Base-by-base conservation (phyloP, 2,329 filamentous ascomycete genomes). In the Pyricularia pennisetigena region DNA sequence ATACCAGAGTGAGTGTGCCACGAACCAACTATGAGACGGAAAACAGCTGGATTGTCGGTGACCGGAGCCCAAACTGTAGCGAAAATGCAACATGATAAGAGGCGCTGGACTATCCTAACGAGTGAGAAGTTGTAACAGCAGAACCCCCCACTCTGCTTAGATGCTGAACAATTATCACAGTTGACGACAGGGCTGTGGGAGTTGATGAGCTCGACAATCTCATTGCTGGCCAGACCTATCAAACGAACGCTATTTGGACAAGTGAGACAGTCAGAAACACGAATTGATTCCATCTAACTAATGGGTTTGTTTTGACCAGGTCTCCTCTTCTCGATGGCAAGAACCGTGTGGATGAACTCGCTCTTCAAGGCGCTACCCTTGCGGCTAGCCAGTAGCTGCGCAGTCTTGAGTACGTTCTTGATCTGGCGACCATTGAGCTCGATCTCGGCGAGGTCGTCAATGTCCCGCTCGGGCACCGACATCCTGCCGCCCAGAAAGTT, bases 371-470 rank as follows among this genome's bases (percentile, higher is more conserved):
- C 75, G 54, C 74, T 75, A 68, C 75, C 76, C 71, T 79, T 78
- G 68, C 76, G 74, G 3, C 75, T 74, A 4, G 71, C 72, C 64
- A 74, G 72, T 68, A 75, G 71, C 66, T 73, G 73, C 67, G 77
- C 77, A 26, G 76, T 74, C 73, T 79, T 78, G 57, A 78, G 73
- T 9, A 77, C 74, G 68, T 79, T 77, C 71, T 79, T 75, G 68
- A 79, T 78, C 70, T 76, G 76, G 63, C 76, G 73, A 20, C 79
- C 77, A 16, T 75, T 76, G 61, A 76, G 71, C 69, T 74, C 70
- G 49, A 78, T 74, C 70, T 79, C 75, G 66, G 81, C 73, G 64
- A 80, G 76, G 35, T 78, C 77, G 20, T 75, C 73, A 71, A 80
- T 77, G 30, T 79, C 75, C 35, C 72, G 70, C 41, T 78, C 73